These are phyloP conservation scores for Geotrichum cucujoidarum DNA, from an alignment of 1,139 yeast species.

Conservation along the genomic window DNA sequence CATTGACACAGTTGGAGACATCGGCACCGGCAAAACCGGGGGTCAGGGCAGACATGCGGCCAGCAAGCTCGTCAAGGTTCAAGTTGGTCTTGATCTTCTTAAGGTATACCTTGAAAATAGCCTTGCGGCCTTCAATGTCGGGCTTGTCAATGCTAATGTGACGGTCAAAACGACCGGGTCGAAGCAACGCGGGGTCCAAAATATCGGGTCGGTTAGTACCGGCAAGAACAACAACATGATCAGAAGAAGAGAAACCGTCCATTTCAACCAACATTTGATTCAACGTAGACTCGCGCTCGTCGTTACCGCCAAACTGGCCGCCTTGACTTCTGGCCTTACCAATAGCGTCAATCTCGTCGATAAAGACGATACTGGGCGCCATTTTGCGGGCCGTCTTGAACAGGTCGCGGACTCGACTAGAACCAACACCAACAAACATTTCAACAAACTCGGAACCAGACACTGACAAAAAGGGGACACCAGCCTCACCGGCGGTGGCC, in stretches of 20 bases:
- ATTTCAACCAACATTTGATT: constrained; percentile 93
- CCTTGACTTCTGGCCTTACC: constrained; percentile 90
- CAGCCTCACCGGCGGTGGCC: constrained; percentile 99
- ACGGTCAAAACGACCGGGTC: constrained; percentile 97
- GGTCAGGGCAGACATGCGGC: constrained; percentile 87
- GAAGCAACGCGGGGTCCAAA: constrained; percentile 81
- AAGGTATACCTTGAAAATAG: constrained; percentile 81
- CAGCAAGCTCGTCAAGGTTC: constrained; percentile 57
- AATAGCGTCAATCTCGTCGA: constrained; percentile 97
- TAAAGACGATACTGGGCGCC: constrained; percentile 91
- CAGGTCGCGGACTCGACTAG: constrained; percentile 91
- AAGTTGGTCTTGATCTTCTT: constrained; percentile 55
- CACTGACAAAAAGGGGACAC: constrained; percentile 90
- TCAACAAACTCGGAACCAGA: constrained; percentile 98
- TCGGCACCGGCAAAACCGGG: constrained; percentile 99
- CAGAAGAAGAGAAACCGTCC: constrained; percentile 90
- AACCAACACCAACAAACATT: constrained; percentile 99
- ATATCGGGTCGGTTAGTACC: constrained; percentile 96
- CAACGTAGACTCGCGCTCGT: constrained; percentile 92
- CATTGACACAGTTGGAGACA: constrained; percentile 93
- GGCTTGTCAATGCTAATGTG: constrained; percentile 90
- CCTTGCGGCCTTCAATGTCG: constrained; percentile 87
- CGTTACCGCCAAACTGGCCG: constrained; percentile 79
- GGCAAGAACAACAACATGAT: constrained; percentile 92
- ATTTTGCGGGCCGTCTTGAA: constrained; percentile 87